Base-by-base conservation (phyloP, 225 moss, liverwort and hornwort genomes). In the Polytrichum formosum region DNA sequence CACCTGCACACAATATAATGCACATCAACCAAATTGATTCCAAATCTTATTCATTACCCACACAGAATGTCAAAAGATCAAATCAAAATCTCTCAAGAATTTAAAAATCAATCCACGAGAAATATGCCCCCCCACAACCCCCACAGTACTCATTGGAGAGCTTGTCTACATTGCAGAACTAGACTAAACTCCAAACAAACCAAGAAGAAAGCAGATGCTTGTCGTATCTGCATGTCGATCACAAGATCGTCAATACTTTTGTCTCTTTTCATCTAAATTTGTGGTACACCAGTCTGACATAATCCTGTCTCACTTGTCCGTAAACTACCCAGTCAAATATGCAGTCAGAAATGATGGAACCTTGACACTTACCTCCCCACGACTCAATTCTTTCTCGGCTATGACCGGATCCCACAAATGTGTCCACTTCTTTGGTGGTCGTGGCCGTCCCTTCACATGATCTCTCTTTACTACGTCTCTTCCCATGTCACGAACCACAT, bases 401-500 rank as follows among this genome's bases (percentile, higher is more conserved):
- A 0, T 60, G 22, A 0, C 2, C 28, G 59, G 54, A 53, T 73
- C 64, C 20, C 63, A 72, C 58, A 73, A 66, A 59, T 60, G 66
- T 30, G 31, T 67, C 55, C 56, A 23, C 7, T 66, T 2, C n/a
- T 56, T 37, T 5, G 21, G 22, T 18, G 19, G 35, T 33, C 16
- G 5, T 0, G 73, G 16, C 56, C 28, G 8, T 22, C 56, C 60
- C 13, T 23, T 29, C 22, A 59, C 56, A 7, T 0, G 1, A 7
- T 1, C 31, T 7, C 0, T 31, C 31, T 31, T 31, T 60, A 73
- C 66, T 35, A 66, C 1, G 18, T 73, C 58, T 26, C 73, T 19
- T 10, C 65, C 70, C 71, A 76, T 71, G 17, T 76, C 66, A 10
- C 61, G 9, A 17, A 76, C 6, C 13, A 67, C 55, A 63, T 72